A percentile compares a stretch with the other conserved stretches of the same genome.
These are phyloP conservation scores for Adansonia digitata DNA, from an alignment of 345 rosid species.

Conservation along the genomic window DNA sequence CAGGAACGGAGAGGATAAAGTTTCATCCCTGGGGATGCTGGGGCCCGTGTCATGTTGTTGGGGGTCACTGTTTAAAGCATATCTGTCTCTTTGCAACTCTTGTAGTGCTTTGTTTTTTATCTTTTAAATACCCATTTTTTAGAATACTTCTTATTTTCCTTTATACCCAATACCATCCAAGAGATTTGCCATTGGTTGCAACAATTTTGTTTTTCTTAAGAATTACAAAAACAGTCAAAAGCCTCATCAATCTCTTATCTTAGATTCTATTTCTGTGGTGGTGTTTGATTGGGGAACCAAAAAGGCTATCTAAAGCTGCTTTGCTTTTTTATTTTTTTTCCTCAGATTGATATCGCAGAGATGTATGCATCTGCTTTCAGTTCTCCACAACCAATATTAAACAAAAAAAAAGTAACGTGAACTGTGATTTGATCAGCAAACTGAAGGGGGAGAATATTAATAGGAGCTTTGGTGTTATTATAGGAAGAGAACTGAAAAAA, in stretches of 20 bases:
- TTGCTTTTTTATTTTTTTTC: slow-evolving; percentile 41
- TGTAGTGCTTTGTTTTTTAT: slow-evolving; percentile 25
- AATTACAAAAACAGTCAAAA: too few species aligned
- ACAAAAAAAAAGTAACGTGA: too few species aligned
- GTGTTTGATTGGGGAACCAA: slow-evolving; percentile 50
- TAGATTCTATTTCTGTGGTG: slow-evolving; percentile 66
- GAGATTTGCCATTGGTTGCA: slow-evolving; percentile 24
- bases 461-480: background rate
- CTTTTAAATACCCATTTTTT: slow-evolving; percentile 1
- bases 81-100: slow-evolving; percentile 25
- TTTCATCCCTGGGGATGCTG: too few species aligned
- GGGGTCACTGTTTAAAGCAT: slow-evolving; percentile 35
- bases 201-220: too few species aligned
- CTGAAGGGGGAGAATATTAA: background rate
- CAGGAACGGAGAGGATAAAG: too few species aligned
- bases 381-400: too few species aligned
- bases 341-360: too few species aligned
- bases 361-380: too few species aligned
- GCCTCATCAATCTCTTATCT: slow-evolving; percentile 45
- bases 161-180: slow-evolving; percentile 20
- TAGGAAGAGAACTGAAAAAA: slow-evolving; percentile 22
- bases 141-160: slow-evolving; percentile 1
- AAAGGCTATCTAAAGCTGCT: slow-evolving; percentile 48
- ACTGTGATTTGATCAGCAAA: too few species aligned
- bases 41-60: slow-evolving; percentile 44